Base-by-base conservation (phyloP, 2,329 filamentous ascomycete genomes). In the Phialophora verrucosa region DNA sequence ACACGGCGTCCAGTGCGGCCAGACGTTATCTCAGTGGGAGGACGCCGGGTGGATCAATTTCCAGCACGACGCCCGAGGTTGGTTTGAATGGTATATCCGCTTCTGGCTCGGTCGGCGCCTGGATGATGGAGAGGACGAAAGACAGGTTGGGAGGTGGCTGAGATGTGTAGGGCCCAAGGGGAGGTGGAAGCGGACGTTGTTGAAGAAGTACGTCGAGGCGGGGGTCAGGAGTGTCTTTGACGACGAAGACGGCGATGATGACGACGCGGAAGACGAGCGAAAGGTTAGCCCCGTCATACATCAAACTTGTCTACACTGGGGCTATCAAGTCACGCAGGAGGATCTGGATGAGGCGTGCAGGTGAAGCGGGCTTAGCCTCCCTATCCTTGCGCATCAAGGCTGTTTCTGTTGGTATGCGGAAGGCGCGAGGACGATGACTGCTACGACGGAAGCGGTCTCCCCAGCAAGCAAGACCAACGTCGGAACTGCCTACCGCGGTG, bases 251-350 rank as follows among this genome's bases (percentile, higher is more conserved):
- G 69, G 50, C 12, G 64, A 64, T 4, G 59, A 59, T 6, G 27
- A 31, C 7, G 31, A 10, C 31, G 55, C 71, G 27, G 31, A 42
- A 17, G 59, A 53, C 4, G 70, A 59, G n/a, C 38, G 29, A 4
- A 57, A 61, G 51, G 83, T 85, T 10, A 85, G 83, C 75, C 84
- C 83, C 0, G 84, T 85, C 1, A 81, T 85, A 72, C 83, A 85
- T 75, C 84, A 85, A 76, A 86, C 83, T 5, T 85, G 83, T 68
- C 82, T 84, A 72, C 84, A 87, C 70, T 85, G 83, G 84, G 84
- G 81, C 0, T 85, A 79, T 73, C 82, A 84, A 72, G 79, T 84
- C 3, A 76, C 81, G 44, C 83, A 85, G 73, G 78, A 81, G 62
- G 78, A 79, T 59, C 67, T 85, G 67, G 83, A 85, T 75, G 76